Conservation (phyloP, 2,329 filamentous ascomycete species). For the Biscogniauxia sp. region DNA sequence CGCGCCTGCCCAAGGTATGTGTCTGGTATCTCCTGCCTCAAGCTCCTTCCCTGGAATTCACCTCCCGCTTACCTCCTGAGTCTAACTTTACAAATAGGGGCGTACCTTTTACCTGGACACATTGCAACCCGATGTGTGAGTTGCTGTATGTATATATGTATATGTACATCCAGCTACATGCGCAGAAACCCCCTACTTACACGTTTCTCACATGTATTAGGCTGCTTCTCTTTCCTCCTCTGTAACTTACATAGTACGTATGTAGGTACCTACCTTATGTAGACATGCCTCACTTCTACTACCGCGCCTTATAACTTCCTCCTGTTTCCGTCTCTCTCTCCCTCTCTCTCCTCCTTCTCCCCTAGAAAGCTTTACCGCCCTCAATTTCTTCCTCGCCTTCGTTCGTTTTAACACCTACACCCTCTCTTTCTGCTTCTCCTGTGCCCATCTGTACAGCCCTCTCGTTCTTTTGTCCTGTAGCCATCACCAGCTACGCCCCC, state of each 20-base stretch:
- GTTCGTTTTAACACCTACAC: background rate
- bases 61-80: background rate
- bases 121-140: background rate
- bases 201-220: background rate
- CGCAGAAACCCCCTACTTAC: background rate
- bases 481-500: background rate
- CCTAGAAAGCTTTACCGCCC: background rate
- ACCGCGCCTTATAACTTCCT: background rate
- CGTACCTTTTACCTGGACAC: too few species aligned
- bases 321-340: background rate
- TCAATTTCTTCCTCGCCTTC: background rate
- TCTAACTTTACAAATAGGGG: background rate
- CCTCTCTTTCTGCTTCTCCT: background rate
- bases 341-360: background rate
- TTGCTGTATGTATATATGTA: background rate
- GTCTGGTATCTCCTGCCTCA: background rate
- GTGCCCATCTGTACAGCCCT: background rate
- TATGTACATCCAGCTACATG: background rate
- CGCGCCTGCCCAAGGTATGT: background rate
- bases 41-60: background rate
- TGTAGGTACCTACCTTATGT: too few species aligned
- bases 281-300: background rate
- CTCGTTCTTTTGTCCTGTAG: background rate
- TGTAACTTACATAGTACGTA: background rate
- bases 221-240: background rate